Percentiles rank a stretch among this genome's conserved stretches.
Conservation (phyloP, 768 basidiomycete genomes). For the Dioszegia aurantiaca region DNA sequence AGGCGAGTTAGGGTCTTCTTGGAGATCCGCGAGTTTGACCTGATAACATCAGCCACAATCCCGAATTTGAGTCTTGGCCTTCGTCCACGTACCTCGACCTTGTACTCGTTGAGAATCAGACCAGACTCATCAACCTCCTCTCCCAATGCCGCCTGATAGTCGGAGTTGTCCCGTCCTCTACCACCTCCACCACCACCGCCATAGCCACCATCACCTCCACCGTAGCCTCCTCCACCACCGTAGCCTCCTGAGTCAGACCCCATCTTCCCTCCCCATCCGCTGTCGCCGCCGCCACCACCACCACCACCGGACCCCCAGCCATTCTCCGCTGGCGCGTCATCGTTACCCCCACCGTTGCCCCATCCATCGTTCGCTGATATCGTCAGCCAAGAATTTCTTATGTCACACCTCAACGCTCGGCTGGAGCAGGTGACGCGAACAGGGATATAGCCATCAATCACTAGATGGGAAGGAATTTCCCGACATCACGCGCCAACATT, state of each 20-base stretch:
- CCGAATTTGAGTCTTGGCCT: too few species aligned
- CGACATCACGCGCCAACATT: too few species aligned
- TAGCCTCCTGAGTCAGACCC: background rate
- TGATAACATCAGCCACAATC: conserved; percentile 3
- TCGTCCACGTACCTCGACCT: conserved; percentile 36
- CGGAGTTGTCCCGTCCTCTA: background rate
- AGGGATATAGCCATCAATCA: too few species aligned
- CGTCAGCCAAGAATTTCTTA: too few species aligned
- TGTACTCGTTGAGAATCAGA: conserved; percentile 38
- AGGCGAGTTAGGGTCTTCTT: conserved; percentile 92
- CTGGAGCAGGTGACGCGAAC: too few species aligned
- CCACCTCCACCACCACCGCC: background rate
- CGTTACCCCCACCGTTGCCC: background rate
- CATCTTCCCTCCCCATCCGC: background rate
- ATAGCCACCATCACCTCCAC: background rate
- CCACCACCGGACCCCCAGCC: background rate
- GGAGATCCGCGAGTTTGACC: conserved; percentile 96
- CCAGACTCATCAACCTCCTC: conserved; percentile 26
- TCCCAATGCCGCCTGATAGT: conserved; percentile 12
- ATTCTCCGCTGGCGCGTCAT: too few species aligned
- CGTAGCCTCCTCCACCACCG: background rate
- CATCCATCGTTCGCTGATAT: background rate
- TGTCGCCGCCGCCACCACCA: background rate
- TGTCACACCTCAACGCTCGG: too few species aligned
- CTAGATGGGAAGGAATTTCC: too few species aligned